Base-by-base conservation (phyloP, 306 rosid species). In the Quercus suber region DNA sequence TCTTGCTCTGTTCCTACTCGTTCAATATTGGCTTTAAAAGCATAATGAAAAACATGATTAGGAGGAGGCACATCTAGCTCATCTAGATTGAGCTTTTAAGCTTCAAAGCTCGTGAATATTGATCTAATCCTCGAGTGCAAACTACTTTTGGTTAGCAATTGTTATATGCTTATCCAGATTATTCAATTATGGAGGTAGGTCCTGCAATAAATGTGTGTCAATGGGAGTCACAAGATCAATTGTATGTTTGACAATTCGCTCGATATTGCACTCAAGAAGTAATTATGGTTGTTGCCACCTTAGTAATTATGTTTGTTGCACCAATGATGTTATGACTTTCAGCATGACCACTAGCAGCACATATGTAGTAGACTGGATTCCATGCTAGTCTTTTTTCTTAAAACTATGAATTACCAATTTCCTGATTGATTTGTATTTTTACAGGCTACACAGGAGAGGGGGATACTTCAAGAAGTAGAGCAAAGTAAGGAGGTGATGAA, bases 371-470 rank as follows among this genome's bases (percentile, higher is more conserved):
- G 13, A 57, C 14, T 57, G 63, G 63, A n/a, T 20, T 12, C 21
- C 64, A 49, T 12, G 53, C 53, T 12, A 12, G 53, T 49, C 14
- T 49, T 49, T 49, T 49, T 49, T 3, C 53, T 49, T 49, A 3
- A 49, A 49, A 12, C 53, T 49, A 12, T 58, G 12, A 56, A 56
- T 5, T 60, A 20, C 25, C 45, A 10, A 5, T 78, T 10, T 55
- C 77, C 37, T 2, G 2, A 73, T 49, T 69, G 43, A 18, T 41
- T 17, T 76, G 11, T 73, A 35, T 49, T 53, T 45, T 45, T 3
- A 43, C 49, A 60, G 73, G 31, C 37, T 53, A 9, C 82, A 19
- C 83, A 94, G 99, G 97, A 89, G 79, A 87, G 88, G 81, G 97
- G 91, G 83, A 60, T 78, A 53, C 87, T 85, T 71, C 86, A 69